Evolutionary conservation across 1,284 basidiomycete genomes (phyloP), one percentile per base, ranked within the genome.

Genomic region (Cryptococcus sp.): DNA sequence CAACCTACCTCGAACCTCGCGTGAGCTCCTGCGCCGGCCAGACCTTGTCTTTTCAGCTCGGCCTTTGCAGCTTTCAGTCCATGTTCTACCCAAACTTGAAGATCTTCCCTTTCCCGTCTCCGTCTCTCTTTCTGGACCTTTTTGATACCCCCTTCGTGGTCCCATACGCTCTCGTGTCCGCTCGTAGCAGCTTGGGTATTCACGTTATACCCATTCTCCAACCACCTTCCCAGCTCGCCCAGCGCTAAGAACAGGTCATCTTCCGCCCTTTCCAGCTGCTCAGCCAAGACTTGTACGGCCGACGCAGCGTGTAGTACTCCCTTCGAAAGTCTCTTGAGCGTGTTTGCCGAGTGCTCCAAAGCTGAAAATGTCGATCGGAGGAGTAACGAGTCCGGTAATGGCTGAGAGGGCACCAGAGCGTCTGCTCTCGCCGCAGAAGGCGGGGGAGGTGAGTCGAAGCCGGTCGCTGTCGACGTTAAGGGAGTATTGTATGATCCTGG

Each of bases 201-300:
- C 10, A 75, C 60, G 19, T 65, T 68, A 62, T 70, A 75, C 4
- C 72, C 72, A 22, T 59, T 63, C 42, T 75, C 73, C 38, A 78
- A 58, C 65, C 69, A 76, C 47, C 68, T 61, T 10, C 71, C 72
- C 1, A 79, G 65, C 45, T 73, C 70, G 17, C 72, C 75, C 1
- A 79, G 57, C 5, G 57, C 54, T 10, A 55, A 47, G 40, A 76
- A 69, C 40, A 79, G 52, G 45, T 74, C 75, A 38, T 76, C 71
- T 58, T 79, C 78, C 11, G 73, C 75, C 20, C 58, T 63, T 51
- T 76, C 74, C 16, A 79, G 65, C 58, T 77, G 73, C 39, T 75
- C 69, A 6, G 75, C 65, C 15, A 77, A 53, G 1, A 70, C 62
- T 5, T 66, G 47, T 1, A 75, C 69, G 4, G 68, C 57, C 6